phyloP scores from a whole-genome alignment of 805 yeast genomes.

The Ogataea paraovalis region DNA sequence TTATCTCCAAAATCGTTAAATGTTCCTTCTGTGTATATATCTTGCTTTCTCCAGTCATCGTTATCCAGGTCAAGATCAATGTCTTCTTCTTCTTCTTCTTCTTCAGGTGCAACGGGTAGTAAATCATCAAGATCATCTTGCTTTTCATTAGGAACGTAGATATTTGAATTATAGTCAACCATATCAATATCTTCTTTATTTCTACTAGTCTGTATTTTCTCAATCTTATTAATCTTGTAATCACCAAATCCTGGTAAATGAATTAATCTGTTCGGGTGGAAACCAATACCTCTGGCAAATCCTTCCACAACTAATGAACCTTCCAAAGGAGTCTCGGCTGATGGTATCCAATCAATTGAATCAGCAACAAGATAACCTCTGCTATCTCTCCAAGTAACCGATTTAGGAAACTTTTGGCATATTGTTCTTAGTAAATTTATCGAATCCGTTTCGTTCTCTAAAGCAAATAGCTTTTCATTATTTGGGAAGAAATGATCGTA shows the following conservation, averaged over 20 bases:
- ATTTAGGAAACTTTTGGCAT: conserved; percentile 84
- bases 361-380: conserved; percentile 87
- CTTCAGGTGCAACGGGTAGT: conserved; percentile 48
- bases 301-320: conserved; percentile 67
- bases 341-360: conserved; percentile 40
- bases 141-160: conserved; percentile 33
- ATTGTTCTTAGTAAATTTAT: conserved; percentile 65
- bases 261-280: conserved; percentile 70
- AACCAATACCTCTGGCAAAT: conserved; percentile 80
- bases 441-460: conserved; percentile 69
- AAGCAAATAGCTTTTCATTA: conserved; percentile 69
- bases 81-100: conserved; percentile 33
- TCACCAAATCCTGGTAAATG: conserved; percentile 92
- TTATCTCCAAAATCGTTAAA: conserved; percentile 18
- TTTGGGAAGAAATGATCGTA: conserved; percentile 76
- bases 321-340: conserved; percentile 25
- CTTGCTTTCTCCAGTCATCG: conserved; percentile 21
- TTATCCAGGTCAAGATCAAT: conserved; percentile 30
- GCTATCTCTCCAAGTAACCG: conserved; percentile 88
- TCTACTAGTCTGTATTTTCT: conserved; percentile 35
- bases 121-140: conserved; percentile 60
- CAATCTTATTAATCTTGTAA: conserved; percentile 68
- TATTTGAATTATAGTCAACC: conserved; percentile 19
- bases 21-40: conserved; percentile 3
- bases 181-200: conserved; percentile 10